A percentile compares a stretch with the other conserved stretches of the same genome.
These are phyloP conservation scores for Diplocarpon rosae DNA, from an alignment of 2,329 filamentous ascomycete species.

Conservation along the genomic window DNA sequence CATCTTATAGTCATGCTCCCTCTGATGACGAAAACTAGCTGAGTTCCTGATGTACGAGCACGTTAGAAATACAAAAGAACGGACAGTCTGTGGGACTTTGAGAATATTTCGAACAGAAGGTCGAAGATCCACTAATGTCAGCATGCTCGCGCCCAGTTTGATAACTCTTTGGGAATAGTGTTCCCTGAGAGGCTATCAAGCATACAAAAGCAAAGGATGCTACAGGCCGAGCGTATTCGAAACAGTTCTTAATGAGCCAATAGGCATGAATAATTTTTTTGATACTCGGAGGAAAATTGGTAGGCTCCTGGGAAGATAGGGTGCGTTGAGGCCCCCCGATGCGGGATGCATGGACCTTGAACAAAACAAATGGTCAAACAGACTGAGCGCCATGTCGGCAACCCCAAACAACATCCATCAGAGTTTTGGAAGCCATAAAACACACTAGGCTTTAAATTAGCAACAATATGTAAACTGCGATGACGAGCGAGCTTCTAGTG, in stretches of 20 bases:
- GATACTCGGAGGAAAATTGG: background rate
- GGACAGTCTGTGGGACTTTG: too few relatives aligned
- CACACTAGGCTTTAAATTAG: too few relatives aligned
- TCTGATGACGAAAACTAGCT: slow-evolving; percentile 5
- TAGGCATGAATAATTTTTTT: background rate
- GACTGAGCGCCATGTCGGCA: slow-evolving; percentile 8
- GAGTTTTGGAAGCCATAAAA: too few relatives aligned
- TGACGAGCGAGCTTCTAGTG: too few relatives aligned
- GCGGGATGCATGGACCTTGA: background rate
- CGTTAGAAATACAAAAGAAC: background rate
- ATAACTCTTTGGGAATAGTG: background rate
- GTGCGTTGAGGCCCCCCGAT: slow-evolving; percentile 3
- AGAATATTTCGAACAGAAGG: background rate
- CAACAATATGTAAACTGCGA: too few relatives aligned
- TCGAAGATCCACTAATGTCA: slow-evolving; percentile 4
- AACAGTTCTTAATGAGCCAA: slow-evolving; percentile 9
- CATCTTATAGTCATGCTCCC: slow-evolving; percentile 14
- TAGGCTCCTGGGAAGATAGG: slow-evolving; percentile 8
- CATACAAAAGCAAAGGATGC: slow-evolving; percentile 12
- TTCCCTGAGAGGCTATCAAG: slow-evolving; percentile 3
- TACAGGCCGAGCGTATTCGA: slow-evolving; percentile 12
- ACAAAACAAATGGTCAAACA: slow-evolving; percentile 18
- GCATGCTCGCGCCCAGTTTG: background rate
- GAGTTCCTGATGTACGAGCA: slow-evolving; percentile 8
- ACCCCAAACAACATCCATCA: too few relatives aligned